A percentile compares a stretch with the other conserved stretches of the same genome.
These are phyloP conservation scores for Alternaria sp. DNA, from an alignment of 2,329 filamentous ascomycete genomes.

Conservation along the genomic window DNA sequence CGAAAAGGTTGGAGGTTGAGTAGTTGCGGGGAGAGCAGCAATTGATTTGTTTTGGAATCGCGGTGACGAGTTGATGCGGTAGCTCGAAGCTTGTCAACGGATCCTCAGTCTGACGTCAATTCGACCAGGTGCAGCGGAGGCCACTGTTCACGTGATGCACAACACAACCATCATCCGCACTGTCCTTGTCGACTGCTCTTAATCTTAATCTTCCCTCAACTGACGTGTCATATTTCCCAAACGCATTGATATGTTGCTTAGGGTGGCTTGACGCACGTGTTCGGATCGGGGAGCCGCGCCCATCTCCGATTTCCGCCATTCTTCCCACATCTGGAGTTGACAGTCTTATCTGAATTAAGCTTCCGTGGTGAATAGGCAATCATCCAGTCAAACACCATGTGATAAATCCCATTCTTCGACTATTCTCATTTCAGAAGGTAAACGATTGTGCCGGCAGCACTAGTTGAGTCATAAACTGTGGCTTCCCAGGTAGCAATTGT, in stretches of 20 bases:
- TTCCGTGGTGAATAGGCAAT: background rate
- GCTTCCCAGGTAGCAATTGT: background rate
- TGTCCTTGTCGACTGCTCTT: background rate
- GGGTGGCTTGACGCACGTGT: background rate
- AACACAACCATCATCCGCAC: background rate
- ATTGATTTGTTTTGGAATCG: conserved; percentile 4
- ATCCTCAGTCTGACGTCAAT: conserved; percentile 11
- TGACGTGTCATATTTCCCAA: fast-evolving
- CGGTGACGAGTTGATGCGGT: conserved; percentile 19
- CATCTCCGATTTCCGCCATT: background rate
- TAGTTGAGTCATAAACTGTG: background rate
- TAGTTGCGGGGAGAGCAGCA: background rate
- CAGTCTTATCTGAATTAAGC: background rate
- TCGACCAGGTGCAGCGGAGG: background rate
- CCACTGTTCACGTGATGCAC: background rate
- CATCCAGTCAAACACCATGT: background rate
- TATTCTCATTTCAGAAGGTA: no score
- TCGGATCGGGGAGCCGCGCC: no score
- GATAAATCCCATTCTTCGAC: background rate
- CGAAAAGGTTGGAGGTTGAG: background rate
- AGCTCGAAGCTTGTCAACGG: conserved; percentile 10
- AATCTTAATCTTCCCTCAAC: no score
- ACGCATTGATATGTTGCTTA: no score
- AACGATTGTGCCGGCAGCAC: background rate
- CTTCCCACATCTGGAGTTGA: background rate